phyloP scores from a whole-genome alignment of 2,329 filamentous ascomycete genomes.

The Neonectria magnoliae region DNA sequence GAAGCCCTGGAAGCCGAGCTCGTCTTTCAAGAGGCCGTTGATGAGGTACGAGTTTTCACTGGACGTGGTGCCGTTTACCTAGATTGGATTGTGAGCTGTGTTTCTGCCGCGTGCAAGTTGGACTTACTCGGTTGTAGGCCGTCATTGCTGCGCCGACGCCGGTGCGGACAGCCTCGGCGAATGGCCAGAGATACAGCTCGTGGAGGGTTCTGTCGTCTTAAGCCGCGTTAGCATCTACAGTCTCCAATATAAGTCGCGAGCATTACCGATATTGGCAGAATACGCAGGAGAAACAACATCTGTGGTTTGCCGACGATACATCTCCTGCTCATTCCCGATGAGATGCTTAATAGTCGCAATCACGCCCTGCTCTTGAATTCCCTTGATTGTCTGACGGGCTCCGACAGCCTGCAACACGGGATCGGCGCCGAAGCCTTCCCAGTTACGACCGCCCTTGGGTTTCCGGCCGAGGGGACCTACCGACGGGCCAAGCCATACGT shows the following conservation, averaged over 20 bases:
- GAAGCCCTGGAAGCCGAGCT: constrained; percentile 87
- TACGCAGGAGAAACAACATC: constrained; percentile 48
- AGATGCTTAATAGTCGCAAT: constrained; percentile 67
- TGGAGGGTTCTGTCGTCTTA: constrained; percentile 73
- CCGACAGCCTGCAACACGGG: constrained; percentile 80
- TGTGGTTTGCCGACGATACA: constrained; percentile 61
- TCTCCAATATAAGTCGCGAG: fast-evolving
- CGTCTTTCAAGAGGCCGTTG: constrained; percentile 85
- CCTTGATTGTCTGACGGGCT: constrained; percentile 80
- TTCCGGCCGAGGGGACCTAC: constrained; percentile 79
- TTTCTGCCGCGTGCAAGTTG: neutral
- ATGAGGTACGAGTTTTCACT: constrained; percentile 79
- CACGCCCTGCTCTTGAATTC: constrained; percentile 68
- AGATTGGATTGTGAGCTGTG: neutral
- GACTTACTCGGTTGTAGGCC: constrained; percentile 72
- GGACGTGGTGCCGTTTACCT: constrained; percentile 71
- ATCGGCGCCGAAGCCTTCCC: constrained; percentile 79
- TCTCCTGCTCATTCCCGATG: constrained; percentile 66
- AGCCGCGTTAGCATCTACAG: fast-evolving
- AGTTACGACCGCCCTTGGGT: constrained; percentile 76
- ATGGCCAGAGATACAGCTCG: constrained; percentile 88
- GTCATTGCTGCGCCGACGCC: constrained; percentile 92
- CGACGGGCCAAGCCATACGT: constrained; percentile 75
- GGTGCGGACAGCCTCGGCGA: constrained; percentile 80
- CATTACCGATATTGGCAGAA: constrained; percentile 79